Evolutionary conservation across 495 filamentous ascomycete genomes (phyloP), one percentile per base, ranked within the genome.

Genomic region (Neurospora hispaniola): DNA sequence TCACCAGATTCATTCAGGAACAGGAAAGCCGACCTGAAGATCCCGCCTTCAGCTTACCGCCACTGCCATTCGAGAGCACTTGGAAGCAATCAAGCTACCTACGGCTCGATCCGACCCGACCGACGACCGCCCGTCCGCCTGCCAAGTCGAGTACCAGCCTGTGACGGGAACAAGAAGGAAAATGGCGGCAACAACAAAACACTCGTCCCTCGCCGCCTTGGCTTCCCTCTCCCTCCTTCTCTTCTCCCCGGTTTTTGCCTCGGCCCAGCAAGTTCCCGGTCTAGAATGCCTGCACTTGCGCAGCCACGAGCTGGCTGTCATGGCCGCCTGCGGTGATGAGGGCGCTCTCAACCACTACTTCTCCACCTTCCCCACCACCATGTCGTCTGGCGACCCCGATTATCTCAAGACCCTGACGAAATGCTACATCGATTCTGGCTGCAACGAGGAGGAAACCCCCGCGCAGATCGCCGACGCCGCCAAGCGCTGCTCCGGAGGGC

Each of bases 401-500:
- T 54, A 71, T 23, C 70, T 69, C 10, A 76, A 80, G 44, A 35
- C 54, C 27, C 73, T 84, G 39, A 80, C 84, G 71, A 74, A 69
- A 16, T 85, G 83, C 74, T 85, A 83, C 75, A 48, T 72, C 31
- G 74, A 78, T 69, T 80, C 80, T 39, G 83, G 81, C 38, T 86
- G 84, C 79, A 76, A 42, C 76, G 71, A 43, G 83, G 83, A 78
- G 76, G 79, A 41, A 71, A 74, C 59, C 69, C 70, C 35, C 62
- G 69, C 2, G 72, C 78, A 39, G 81, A 84, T 41, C 76, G 84
- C 70, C 76, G 80, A 68, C 78, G 79, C 18, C 80, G 5, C 74
- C 68, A 40, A 72, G 72, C 23, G 74, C 73, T 18, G 69, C 71
- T 4, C 74, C 75, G 72, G 71, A 74, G 74, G 72, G 44, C 42